A percentile compares a stretch with the other conserved stretches of the same genome.
Evolutionary conservation across 1,139 yeast genomes (phyloP).

Genomic region (Hyphopichia buzzinii): DNA sequence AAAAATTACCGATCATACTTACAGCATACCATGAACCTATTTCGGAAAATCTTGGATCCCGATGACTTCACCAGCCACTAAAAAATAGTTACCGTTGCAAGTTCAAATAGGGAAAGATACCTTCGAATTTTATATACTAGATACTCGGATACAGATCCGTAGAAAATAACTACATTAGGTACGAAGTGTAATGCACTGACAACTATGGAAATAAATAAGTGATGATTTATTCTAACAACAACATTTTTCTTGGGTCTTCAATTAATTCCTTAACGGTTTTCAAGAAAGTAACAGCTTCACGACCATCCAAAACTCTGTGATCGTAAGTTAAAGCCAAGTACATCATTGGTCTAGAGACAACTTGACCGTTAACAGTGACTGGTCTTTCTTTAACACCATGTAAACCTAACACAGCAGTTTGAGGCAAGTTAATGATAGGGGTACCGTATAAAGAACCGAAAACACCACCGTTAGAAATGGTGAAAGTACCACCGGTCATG

Average conservation of each 20-base stretch:
- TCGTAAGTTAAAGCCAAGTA: slow-evolving; percentile 97
- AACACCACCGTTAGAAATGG: slow-evolving; percentile 99
- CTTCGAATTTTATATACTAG: too few species aligned
- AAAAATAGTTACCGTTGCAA: too few species aligned
- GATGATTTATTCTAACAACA: slow-evolving; percentile 51
- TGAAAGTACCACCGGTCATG: slow-evolving; percentile 99
- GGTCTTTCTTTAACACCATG: slow-evolving; percentile 99
- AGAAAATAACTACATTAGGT: too few species aligned
- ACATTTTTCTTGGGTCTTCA: slow-evolving; percentile 99
- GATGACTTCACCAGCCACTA: too few species aligned
- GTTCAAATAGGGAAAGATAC: too few species aligned
- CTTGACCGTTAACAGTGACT: slow-evolving; percentile 92
- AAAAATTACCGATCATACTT: too few species aligned
- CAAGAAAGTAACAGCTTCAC: slow-evolving; percentile 98
- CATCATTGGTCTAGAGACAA: slow-evolving; percentile 99
- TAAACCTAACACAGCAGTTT: slow-evolving; percentile 95
- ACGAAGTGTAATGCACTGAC: too few species aligned
- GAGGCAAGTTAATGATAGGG: slow-evolving; percentile 97
- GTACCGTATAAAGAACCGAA: slow-evolving; percentile 98
- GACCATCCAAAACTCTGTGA: slow-evolving; percentile 97
- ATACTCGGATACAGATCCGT: too few species aligned
- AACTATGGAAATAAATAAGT: background rate
- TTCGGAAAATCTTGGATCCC: too few species aligned
- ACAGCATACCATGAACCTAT: too few species aligned
- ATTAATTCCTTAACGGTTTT: slow-evolving; percentile 94